Conservation (phyloP, 495 filamentous ascomycete species). For the Penicillium riverlandense region DNA sequence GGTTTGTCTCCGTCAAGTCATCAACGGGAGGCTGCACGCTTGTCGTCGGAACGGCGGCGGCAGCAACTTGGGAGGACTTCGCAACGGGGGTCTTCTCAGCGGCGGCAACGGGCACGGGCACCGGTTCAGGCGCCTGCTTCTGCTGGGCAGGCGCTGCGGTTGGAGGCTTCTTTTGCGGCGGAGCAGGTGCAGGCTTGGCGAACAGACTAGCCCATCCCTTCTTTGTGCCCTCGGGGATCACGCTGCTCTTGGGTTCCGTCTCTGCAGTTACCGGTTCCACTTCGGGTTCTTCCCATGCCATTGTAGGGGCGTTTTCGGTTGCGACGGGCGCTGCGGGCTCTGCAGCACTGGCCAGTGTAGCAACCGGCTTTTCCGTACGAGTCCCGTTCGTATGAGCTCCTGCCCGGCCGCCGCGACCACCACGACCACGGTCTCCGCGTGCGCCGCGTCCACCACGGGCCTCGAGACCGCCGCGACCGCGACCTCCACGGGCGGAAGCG, state of each 20-base stretch:
- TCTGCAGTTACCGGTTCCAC: slow-evolving; percentile 25
- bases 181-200: slow-evolving; percentile 38
- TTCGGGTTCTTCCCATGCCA: slow-evolving; percentile 18
- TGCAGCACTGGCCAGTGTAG: slow-evolving; percentile 14
- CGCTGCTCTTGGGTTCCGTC: slow-evolving; percentile 35
- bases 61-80: slow-evolving; percentile 18
- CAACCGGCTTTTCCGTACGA: slow-evolving; percentile 12
- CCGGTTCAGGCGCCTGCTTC: slow-evolving; percentile 26
- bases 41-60: slow-evolving; percentile 43
- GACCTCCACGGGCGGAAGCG: slow-evolving; percentile 54
- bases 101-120: slow-evolving; percentile 18
- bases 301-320: slow-evolving; percentile 35
- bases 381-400: slow-evolving; percentile 52
- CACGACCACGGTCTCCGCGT: too few species aligned
- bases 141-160: slow-evolving; percentile 15
- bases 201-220: slow-evolving; percentile 62
- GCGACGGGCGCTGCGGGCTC: slow-evolving; percentile 21
- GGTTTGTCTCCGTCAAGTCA: slow-evolving; percentile 82
- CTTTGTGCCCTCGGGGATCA: slow-evolving; percentile 43
- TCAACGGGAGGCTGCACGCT: slow-evolving; percentile 64
- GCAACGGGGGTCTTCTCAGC: slow-evolving; percentile 22
- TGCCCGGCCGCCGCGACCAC: slow-evolving; percentile 63
- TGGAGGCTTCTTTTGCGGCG: slow-evolving; percentile 29
- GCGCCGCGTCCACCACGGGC: slow-evolving; percentile 4
- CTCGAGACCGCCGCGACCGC: slow-evolving; percentile 60